phyloP scores from a whole-genome alignment of 2,329 filamentous ascomycete species.

The Talaromyces pinophilus region DNA sequence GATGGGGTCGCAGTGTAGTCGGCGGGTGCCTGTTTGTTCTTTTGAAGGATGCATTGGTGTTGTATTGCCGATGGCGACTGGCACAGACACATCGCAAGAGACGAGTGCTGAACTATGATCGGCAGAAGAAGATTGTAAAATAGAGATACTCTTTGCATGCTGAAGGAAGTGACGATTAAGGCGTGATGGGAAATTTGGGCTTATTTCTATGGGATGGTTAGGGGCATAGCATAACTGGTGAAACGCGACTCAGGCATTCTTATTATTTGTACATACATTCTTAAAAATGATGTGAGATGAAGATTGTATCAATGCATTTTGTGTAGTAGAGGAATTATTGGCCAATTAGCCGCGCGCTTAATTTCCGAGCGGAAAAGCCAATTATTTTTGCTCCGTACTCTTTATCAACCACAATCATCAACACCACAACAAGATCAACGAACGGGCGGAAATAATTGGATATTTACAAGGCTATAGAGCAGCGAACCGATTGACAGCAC shows the following conservation, averaged over 20 bases:
- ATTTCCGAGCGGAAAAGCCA: constrained; percentile 3
- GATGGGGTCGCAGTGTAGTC: constrained; percentile 85
- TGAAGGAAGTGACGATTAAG: constrained; percentile 11
- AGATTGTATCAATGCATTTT: neutral
- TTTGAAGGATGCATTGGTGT: constrained; percentile 67
- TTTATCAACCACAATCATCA: constrained; percentile 5
- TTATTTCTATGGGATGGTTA: constrained; percentile 1
- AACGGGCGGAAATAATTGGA: neutral
- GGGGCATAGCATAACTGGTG: constrained; percentile 1
- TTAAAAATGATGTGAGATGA: neutral
- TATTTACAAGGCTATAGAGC: neutral
- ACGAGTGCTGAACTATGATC: constrained; percentile 51
- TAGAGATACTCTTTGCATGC: constrained; percentile 7
- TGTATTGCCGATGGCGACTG: constrained; percentile 58
- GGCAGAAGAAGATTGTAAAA: constrained; percentile 37
- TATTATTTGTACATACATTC: constrained; percentile 15
- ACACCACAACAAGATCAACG: neutral
- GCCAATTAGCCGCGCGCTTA: constrained; percentile 16
- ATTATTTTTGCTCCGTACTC: constrained; percentile 8
- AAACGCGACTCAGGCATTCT: constrained; percentile 1
- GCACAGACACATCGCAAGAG: constrained; percentile 51
- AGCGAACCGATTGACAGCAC: neutral
- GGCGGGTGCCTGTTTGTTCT: constrained; percentile 89
- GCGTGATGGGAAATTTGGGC: constrained; percentile 10
- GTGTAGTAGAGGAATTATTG: neutral